A percentile compares a stretch with the other conserved stretches of the same genome.
Conservation (phyloP, 73 alveolate species). For the Uronychia binucleata region DNA sequence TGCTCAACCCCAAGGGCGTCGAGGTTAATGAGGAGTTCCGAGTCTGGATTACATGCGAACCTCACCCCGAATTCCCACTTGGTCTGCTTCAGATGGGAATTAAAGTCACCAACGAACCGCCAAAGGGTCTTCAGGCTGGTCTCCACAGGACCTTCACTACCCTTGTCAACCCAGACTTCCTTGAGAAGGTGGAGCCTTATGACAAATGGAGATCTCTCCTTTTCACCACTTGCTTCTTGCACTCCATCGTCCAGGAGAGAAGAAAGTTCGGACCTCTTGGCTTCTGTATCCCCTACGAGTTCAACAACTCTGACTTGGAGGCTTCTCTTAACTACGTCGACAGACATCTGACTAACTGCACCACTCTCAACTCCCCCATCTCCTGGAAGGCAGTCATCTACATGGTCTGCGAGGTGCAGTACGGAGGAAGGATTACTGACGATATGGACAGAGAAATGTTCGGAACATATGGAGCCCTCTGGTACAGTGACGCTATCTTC, state of each 20-base stretch:
- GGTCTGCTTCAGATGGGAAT: slow-evolving; percentile 99
- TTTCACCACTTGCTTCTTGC: slow-evolving; percentile 98
- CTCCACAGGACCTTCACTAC: slow-evolving; percentile 98
- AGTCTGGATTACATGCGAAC: slow-evolving; percentile 99
- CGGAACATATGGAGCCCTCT: slow-evolving; percentile 88
- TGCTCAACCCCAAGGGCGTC: slow-evolving; percentile 91
- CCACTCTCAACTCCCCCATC: slow-evolving; percentile 77
- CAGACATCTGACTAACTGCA: slow-evolving; percentile 94
- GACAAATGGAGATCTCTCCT: slow-evolving; percentile 98
- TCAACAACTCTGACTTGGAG: slow-evolving; percentile 99
- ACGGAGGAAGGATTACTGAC: slow-evolving; percentile 99
- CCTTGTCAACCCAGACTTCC: slow-evolving; percentile 93
- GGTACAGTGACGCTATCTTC: slow-evolving; percentile 78
- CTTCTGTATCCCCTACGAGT: slow-evolving; percentile 99
- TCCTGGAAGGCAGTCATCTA: slow-evolving; percentile 96
- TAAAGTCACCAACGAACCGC: slow-evolving; percentile 99
- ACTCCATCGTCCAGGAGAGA: slow-evolving; percentile 97
- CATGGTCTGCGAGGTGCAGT: slow-evolving; percentile 99
- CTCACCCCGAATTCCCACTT: slow-evolving; percentile 98
- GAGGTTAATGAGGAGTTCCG: slow-evolving; percentile 99
- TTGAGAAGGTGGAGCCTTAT: slow-evolving; percentile 94
- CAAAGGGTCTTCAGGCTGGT: slow-evolving; percentile 99
- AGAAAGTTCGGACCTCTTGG: slow-evolving; percentile 99
- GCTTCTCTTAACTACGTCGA: slow-evolving; percentile 98
- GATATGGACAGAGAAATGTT: slow-evolving; percentile 95